phyloP scores from a whole-genome alignment of 2,329 filamentous ascomycete species.

The Phaeosphaeria sp. region DNA sequence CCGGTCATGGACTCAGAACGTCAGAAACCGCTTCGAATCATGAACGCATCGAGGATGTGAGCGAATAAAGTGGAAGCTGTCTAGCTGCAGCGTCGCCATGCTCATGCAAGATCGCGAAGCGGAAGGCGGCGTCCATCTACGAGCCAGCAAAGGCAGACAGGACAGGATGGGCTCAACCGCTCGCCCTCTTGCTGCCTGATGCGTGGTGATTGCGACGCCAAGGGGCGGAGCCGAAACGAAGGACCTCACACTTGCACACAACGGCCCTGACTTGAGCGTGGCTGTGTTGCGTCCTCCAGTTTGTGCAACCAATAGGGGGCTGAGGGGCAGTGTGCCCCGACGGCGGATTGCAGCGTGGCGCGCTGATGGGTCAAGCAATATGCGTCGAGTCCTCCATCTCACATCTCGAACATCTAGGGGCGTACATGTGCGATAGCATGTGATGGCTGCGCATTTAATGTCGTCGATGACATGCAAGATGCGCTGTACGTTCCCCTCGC shows the following conservation, averaged over 20 bases:
- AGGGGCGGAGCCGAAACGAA: slow-evolving; percentile 13
- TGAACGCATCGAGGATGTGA: slow-evolving; percentile 1
- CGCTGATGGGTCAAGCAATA: slow-evolving; percentile 1
- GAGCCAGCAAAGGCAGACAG: slow-evolving; percentile 11
- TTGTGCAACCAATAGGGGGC: slow-evolving; percentile 10
- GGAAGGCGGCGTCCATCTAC: slow-evolving; percentile 25
- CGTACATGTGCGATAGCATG: neutral
- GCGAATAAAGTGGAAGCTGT: slow-evolving; percentile 25
- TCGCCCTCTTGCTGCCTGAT: slow-evolving; percentile 24
- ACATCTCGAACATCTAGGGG: neutral
- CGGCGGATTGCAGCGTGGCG: slow-evolving; percentile 4
- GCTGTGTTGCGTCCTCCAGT: slow-evolving; percentile 19
- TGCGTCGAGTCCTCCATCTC: neutral
- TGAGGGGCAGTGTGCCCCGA: neutral
- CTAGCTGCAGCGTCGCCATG: slow-evolving; percentile 17
- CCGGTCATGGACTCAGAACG: neutral
- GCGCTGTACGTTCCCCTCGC: neutral
- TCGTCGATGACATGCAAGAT: neutral
- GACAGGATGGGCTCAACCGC: slow-evolving; percentile 5
- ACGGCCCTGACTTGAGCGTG: slow-evolving; percentile 10
- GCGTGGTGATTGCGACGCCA: slow-evolving; percentile 11
- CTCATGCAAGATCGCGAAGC: slow-evolving; percentile 6
- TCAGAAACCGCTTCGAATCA: neutral
- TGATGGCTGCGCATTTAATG: neutral
- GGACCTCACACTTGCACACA: slow-evolving; percentile 10